Evolutionary conservation across 176 grass and related monocot species (phyloP).

Genomic region (Oryza meyeriana): DNA sequence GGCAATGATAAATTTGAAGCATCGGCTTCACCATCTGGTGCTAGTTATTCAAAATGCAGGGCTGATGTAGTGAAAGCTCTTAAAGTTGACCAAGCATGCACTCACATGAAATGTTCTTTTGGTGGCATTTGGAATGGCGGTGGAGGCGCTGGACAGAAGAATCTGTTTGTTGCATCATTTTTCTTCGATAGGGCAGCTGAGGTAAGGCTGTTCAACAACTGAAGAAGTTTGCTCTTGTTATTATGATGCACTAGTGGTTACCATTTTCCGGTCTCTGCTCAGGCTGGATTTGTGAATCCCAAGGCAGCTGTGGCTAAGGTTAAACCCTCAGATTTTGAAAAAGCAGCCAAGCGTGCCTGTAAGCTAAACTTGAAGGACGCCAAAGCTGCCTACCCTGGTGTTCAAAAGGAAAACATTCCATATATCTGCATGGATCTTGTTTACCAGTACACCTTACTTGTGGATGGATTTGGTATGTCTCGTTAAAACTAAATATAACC

Average conservation of each 20-base stretch:
- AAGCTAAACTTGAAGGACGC: slow-evolving; percentile 68
- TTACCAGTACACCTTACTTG: slow-evolving; percentile 90
- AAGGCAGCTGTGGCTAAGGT: slow-evolving; percentile 61
- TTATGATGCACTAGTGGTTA: background rate
- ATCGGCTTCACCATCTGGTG: slow-evolving; percentile 62
- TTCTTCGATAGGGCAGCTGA: slow-evolving; percentile 98
- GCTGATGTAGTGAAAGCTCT: slow-evolving; percentile 76
- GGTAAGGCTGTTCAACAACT: slow-evolving; percentile 40
- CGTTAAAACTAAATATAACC: slow-evolving; percentile 2
- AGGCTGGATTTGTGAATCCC: slow-evolving; percentile 92
- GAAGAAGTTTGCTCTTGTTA: slow-evolving; percentile 6
- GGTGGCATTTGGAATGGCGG: slow-evolving; percentile 98
- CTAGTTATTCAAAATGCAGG: slow-evolving; percentile 74
- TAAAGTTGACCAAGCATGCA: slow-evolving; percentile 71
- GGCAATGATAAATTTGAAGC: slow-evolving; percentile 44
- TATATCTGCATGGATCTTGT: slow-evolving; percentile 97
- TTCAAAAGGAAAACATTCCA: slow-evolving; percentile 68
- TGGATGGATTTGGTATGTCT: slow-evolving; percentile 78
- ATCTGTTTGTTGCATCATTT: slow-evolving; percentile 96
- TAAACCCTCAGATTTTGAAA: slow-evolving; percentile 72
- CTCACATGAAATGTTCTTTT: slow-evolving; percentile 97
- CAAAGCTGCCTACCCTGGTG: slow-evolving; percentile 47
- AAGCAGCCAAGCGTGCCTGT: slow-evolving; percentile 79
- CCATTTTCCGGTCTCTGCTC: background rate
- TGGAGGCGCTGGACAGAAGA: slow-evolving; percentile 91